Evolutionary conservation across 148 eudicot species (phyloP).

Genomic region (Persicaria tinctoria): DNA sequence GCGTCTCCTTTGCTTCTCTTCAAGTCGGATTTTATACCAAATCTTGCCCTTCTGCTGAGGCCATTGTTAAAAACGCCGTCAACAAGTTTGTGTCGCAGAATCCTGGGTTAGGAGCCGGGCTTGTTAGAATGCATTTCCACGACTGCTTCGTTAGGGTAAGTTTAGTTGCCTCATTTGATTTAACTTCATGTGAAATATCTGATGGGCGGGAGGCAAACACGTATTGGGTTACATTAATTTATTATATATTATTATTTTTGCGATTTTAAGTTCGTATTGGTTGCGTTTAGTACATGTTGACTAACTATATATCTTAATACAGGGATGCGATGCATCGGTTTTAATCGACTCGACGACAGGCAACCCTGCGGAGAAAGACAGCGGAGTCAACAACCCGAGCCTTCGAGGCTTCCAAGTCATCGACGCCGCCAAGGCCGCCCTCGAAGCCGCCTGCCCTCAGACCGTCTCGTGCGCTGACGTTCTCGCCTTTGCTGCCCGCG

Average conservation of each 20-base stretch:
- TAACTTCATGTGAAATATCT: background rate
- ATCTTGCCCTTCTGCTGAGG: slow-evolving; percentile 35
- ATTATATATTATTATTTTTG: no score
- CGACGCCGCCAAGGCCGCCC: slow-evolving; percentile 17
- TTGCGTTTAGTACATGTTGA: no score
- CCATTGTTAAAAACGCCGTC: slow-evolving; percentile 23
- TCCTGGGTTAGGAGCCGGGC: slow-evolving; percentile 36
- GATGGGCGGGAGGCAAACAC: no score
- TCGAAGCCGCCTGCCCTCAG: slow-evolving; percentile 21
- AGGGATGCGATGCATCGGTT: slow-evolving; percentile 38
- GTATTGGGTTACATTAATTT: no score
- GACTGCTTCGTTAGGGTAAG: slow-evolving; percentile 57
- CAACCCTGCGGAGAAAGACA: slow-evolving; percentile 24
- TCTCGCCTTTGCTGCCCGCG: slow-evolving; percentile 24
- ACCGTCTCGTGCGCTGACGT: slow-evolving; percentile 28
- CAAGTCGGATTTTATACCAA: slow-evolving; percentile 24
- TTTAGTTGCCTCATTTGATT: background rate
- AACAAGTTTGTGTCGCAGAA: slow-evolving; percentile 18
- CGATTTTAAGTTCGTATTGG: no score
- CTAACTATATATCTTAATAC: background rate
- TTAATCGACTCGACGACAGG: slow-evolving; percentile 20
- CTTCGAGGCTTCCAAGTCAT: slow-evolving; percentile 23
- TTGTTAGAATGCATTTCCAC: slow-evolving; percentile 50
- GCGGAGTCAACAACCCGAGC: slow-evolving; percentile 12
- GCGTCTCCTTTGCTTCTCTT: background rate